phyloP scores from a whole-genome alignment of 2,329 filamentous ascomycete genomes.

The Sordariomycetes sp. region DNA sequence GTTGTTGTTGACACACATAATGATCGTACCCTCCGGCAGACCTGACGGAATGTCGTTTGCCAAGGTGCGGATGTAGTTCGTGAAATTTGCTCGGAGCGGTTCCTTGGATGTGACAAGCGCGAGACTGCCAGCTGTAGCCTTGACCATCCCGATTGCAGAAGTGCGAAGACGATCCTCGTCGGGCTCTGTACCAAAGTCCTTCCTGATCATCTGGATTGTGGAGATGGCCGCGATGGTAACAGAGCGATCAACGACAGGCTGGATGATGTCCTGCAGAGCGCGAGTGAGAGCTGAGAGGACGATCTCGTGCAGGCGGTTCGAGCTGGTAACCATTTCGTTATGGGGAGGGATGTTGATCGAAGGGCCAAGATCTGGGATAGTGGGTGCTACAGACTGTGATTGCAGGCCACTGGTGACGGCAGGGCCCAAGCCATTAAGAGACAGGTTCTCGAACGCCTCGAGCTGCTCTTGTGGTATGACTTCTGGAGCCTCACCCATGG shows the following conservation, averaged over 20 bases:
- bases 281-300: constrained; percentile 80
- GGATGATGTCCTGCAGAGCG: constrained; percentile 92
- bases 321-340: constrained; percentile 69
- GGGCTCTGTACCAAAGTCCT: constrained; percentile 90
- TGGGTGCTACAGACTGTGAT: constrained; percentile 66
- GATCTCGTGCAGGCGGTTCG: constrained; percentile 61
- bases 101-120: constrained; percentile 98
- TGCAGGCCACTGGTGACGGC: constrained; percentile 65
- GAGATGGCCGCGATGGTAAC: constrained; percentile 97
- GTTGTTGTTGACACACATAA: constrained; percentile 99
- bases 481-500: constrained; percentile 51
- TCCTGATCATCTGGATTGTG: constrained; percentile 88
- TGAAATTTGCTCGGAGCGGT: constrained; percentile 90
- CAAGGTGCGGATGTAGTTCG: constrained; percentile 81
- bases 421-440: constrained; percentile 64
- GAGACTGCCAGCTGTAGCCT: constrained; percentile 85
- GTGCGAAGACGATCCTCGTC: constrained; percentile 81
- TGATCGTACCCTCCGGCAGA: constrained; percentile 85
- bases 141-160: constrained; percentile 88
- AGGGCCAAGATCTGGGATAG: constrained; percentile 74
- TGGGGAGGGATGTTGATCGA: constrained; percentile 73
- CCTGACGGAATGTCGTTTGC: constrained; percentile 64
- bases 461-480: constrained; percentile 56
- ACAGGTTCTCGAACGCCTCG: constrained; percentile 76
- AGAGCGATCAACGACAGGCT: constrained; percentile 92